Percentiles rank a stretch among this genome's conserved stretches.
These are phyloP conservation scores for Podospora tetraspora DNA, from an alignment of 495 filamentous ascomycete genomes.

Conservation along the genomic window DNA sequence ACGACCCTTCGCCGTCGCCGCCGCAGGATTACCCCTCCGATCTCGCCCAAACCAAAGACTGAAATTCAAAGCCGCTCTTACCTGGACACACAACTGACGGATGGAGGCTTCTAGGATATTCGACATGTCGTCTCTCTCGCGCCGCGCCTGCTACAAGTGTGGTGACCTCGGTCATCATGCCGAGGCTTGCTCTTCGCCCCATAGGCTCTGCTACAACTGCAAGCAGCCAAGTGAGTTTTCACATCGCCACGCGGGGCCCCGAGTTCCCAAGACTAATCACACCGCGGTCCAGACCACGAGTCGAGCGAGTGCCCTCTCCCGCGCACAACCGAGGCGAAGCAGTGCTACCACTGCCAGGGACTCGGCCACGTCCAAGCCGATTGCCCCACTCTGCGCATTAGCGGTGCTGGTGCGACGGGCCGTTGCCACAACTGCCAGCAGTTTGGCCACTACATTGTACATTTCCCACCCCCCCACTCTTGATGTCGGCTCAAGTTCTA, in stretches of 20 bases:
- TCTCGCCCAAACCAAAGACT: background rate
- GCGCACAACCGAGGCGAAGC: constrained; percentile 95
- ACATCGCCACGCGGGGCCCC: constrained; percentile 16
- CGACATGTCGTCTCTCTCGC: constrained; percentile 84
- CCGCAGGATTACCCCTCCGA: background rate
- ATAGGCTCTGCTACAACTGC: constrained; percentile 99
- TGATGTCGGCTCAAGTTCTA: constrained; percentile 5
- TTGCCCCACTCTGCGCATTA: constrained; percentile 93
- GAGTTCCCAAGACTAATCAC: constrained; percentile 18
- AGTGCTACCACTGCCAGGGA: constrained; percentile 99
- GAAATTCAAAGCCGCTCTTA: background rate
- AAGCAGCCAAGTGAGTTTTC: constrained; percentile 71
- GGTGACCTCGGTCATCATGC: constrained; percentile 99
- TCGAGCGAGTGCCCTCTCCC: constrained; percentile 95
- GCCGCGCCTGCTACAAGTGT: constrained; percentile 99
- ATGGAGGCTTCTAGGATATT: background rate
- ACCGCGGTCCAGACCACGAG: constrained; percentile 69
- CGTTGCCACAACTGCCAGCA: constrained; percentile 96
- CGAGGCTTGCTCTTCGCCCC: constrained; percentile 93
- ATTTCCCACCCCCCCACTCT: constrained; percentile 2
- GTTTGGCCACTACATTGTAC: constrained; percentile 74
- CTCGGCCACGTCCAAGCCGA: constrained; percentile 98
- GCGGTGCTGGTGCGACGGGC: constrained; percentile 66
- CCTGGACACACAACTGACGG: background rate
- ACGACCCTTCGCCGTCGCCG: background rate